phyloP scores from a whole-genome alignment of 2,329 filamentous ascomycete species.

The Claviceps citrina region DNA sequence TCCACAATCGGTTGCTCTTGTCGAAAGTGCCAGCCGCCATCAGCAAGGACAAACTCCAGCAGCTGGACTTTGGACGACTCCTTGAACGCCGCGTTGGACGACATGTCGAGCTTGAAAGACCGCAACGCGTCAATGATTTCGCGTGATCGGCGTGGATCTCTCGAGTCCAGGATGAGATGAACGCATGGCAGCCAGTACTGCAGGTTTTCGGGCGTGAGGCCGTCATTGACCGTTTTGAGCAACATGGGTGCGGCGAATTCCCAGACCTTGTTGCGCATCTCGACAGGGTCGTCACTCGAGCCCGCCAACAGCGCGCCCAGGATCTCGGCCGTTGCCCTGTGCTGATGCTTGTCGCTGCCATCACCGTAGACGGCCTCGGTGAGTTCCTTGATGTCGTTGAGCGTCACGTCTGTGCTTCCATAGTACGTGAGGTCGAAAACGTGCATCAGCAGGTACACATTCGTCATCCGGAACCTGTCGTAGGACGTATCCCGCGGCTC shows the following conservation, averaged over 20 bases:
- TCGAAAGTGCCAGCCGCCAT: slow-evolving; percentile 92
- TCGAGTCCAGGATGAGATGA: slow-evolving; percentile 73
- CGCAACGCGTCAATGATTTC: slow-evolving; percentile 73
- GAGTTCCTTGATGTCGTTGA: slow-evolving; percentile 77
- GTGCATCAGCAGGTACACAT: slow-evolving; percentile 73
- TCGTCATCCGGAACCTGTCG: slow-evolving; percentile 81
- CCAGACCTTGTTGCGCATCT: slow-evolving; percentile 67
- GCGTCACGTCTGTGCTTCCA: slow-evolving; percentile 59
- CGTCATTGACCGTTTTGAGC: slow-evolving; percentile 73
- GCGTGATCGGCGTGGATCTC: slow-evolving; percentile 76
- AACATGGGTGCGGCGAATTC: slow-evolving; percentile 80
- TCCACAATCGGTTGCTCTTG: slow-evolving; percentile 74
- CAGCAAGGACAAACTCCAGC: slow-evolving; percentile 72
- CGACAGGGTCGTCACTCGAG: slow-evolving; percentile 60
- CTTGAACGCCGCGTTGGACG: slow-evolving; percentile 94
- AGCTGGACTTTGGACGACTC: slow-evolving; percentile 93
- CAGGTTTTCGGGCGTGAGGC: slow-evolving; percentile 83
- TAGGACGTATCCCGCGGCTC: slow-evolving; percentile 70
- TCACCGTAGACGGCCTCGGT: slow-evolving; percentile 69
- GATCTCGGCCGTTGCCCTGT: slow-evolving; percentile 89
- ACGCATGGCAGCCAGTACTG: slow-evolving; percentile 91
- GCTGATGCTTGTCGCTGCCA: slow-evolving; percentile 93
- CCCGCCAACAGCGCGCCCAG: slow-evolving; percentile 71
- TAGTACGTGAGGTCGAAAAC: slow-evolving; percentile 81
- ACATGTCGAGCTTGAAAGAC: slow-evolving; percentile 81